phyloP scores from a whole-genome alignment of 768 basidiomycete genomes.

The Nidularia pulvinata region DNA sequence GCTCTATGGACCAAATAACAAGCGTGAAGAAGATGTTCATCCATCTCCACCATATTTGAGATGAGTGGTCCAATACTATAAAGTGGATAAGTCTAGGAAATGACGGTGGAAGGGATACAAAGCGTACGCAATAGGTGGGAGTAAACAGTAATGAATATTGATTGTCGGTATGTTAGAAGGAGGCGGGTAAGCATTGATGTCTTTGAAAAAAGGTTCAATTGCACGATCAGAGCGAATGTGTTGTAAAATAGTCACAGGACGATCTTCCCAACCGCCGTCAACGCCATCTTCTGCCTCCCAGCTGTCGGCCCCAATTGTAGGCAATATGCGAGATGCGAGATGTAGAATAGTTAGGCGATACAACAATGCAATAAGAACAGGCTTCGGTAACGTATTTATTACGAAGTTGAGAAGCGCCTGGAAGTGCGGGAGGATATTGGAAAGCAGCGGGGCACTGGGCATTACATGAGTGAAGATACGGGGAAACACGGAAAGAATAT shows the following conservation, averaged over 20 bases:
- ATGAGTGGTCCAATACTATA: conserved; percentile 82
- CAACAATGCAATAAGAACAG: conserved; percentile 74
- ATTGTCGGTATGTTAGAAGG: conserved; percentile 80
- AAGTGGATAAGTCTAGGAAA: conserved; percentile 1
- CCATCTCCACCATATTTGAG: conserved; percentile 96
- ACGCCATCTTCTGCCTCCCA: conserved; percentile 72
- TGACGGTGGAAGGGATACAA: background rate
- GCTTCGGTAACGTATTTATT: conserved; percentile 84
- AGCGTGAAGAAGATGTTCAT: conserved; percentile 88
- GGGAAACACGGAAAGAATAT: too few species aligned
- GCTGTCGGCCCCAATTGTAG: conserved; percentile 80
- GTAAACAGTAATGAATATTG: conserved; percentile 85
- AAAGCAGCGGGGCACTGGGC: conserved; percentile 72
- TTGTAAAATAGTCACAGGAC: conserved; percentile 53
- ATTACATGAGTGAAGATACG: conserved; percentile 1
- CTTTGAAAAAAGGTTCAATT: conserved; percentile 28
- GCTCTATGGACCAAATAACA: conserved; percentile 80
- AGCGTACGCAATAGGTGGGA: conserved; percentile 80
- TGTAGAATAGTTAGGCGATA: conserved; percentile 85
- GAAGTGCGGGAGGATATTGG: conserved; percentile 81
- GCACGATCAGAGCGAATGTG: background rate
- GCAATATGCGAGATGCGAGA: conserved; percentile 79
- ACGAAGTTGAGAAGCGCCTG: conserved; percentile 81
- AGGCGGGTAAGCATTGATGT: conserved; percentile 77
- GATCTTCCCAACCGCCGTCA: conserved; percentile 67